These are phyloP conservation scores for Zygoascus bituminiphila DNA, from an alignment of 805 yeast species.

Conservation along the genomic window DNA sequence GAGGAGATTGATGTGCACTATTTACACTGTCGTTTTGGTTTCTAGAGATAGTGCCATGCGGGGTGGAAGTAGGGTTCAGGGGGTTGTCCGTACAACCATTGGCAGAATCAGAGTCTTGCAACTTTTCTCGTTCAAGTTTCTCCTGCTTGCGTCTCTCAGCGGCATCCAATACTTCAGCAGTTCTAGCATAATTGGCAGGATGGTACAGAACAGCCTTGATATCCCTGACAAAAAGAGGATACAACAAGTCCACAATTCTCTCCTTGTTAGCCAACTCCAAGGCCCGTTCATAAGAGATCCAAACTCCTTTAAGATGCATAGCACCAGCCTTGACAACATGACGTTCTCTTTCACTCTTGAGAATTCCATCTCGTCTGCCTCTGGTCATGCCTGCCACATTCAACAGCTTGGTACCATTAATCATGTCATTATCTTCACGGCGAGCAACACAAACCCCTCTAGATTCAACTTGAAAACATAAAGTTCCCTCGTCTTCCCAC, in stretches of 20 bases:
- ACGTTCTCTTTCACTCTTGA: slow-evolving; percentile 67
- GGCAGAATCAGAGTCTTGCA: not conserved
- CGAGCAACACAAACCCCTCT: slow-evolving; percentile 73
- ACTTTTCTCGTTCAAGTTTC: slow-evolving; percentile 5
- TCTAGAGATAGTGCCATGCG: not conserved
- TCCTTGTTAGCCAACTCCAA: slow-evolving; percentile 74
- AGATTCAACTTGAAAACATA: slow-evolving; percentile 80
- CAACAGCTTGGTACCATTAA: slow-evolving; percentile 72
- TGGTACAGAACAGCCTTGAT: slow-evolving; percentile 32
- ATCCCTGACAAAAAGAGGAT: slow-evolving; percentile 67
- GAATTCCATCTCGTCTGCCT: slow-evolving; percentile 76
- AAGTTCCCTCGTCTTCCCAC: slow-evolving; percentile 83
- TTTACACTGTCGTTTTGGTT: not conserved
- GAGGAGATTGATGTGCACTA: not conserved
- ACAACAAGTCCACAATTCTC: slow-evolving; percentile 57
- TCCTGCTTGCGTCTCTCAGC: slow-evolving; percentile 25
- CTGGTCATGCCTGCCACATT: slow-evolving; percentile 86
- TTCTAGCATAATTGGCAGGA: slow-evolving; percentile 27
- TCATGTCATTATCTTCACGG: slow-evolving; percentile 76
- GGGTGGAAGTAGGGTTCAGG: not conserved
- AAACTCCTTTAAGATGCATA: slow-evolving; percentile 84
- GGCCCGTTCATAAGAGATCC: slow-evolving; percentile 83
- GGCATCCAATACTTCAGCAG: slow-evolving; percentile 27
- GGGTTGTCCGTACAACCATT: not conserved
- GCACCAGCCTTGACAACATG: slow-evolving; percentile 81